Base-by-base conservation (phyloP, 2,329 filamentous ascomycete species). In the Phaeosphaeriaceae sp. region DNA sequence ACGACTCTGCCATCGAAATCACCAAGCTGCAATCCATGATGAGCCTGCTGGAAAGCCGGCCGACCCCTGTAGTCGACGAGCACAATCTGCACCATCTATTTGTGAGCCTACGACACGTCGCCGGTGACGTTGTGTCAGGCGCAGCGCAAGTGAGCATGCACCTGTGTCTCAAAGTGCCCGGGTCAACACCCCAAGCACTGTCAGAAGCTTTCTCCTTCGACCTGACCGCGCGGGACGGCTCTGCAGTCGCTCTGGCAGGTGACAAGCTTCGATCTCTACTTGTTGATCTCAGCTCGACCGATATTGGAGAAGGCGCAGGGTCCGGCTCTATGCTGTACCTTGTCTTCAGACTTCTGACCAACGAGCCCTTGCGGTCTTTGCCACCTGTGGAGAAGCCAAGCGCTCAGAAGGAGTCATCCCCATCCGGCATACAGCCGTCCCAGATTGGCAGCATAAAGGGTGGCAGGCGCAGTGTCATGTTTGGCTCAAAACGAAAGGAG, bases 1-100 rank as follows among this genome's bases (percentile, higher is more conserved):
- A 97, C 53, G 95, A 99, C 77, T 97, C 93, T 1, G 91, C 95
- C 3, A 91, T 98, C 25, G 91, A 97, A 57, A 87, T 97, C 65
- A 94, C 94, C 7, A 92, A 89, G 73, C 82, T 98, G 56, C 96
- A 99, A 80, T 96, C 95, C 4, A 87, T 93, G 73, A 99, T 99
- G 95, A 96, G 93, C 77, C 85, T 98, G 69, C 83, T 99, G 47
- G 90, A 97, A 57, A 90, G 91, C 66, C 87, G 89, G n/a, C 93
- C 93, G 0, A 85, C 86, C 20, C 83, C 86, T 3, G 81, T 86
- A 10, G 78, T 86, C 17, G 93, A 90, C 66, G 83, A 92, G 66
- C 84, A 89, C 50, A 88, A 91, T 36, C 80, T 96, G 53, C 91
- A 97, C 73, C 90, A 98, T 67, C 78, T 96, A 5, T 83, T 96